Evolutionary conservation across 148 eudicot species (phyloP).

Genomic region (Drosera capensis): DNA sequence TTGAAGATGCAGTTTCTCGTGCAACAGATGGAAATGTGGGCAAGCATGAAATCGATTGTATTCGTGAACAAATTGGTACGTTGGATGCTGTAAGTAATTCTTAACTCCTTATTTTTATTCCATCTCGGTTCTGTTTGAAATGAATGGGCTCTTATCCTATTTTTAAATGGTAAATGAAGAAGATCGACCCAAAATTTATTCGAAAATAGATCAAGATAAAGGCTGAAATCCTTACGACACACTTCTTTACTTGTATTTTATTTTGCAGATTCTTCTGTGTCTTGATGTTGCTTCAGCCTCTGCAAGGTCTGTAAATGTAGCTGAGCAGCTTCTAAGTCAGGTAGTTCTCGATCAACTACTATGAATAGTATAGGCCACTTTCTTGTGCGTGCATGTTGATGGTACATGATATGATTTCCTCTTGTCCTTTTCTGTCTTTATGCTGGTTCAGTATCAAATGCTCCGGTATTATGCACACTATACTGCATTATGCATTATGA

Average conservation of each 20-base stretch:
- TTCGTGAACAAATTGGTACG: constrained; percentile 78
- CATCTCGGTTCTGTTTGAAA: too few relatives aligned
- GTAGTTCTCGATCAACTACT: constrained; percentile 21
- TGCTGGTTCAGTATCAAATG: too few relatives aligned
- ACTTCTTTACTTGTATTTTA: constrained; percentile 3
- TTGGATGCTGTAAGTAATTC: constrained; percentile 57
- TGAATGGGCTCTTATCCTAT: too few relatives aligned
- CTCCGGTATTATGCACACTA: too few relatives aligned
- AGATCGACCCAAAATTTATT: too few relatives aligned
- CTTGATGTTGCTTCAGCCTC: constrained; percentile 88
- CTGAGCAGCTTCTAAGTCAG: constrained; percentile 76
- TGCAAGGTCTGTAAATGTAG: constrained; percentile 46
- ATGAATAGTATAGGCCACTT: constrained; percentile 2
- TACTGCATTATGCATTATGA: too few relatives aligned
- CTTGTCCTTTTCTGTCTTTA: too few relatives aligned
- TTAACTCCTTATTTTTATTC: not conserved
- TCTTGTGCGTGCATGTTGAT: constrained; percentile 4
- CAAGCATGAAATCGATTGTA: constrained; percentile 71
- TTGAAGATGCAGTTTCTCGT: constrained; percentile 80
- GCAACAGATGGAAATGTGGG: constrained; percentile 62
- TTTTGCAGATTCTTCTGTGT: constrained; percentile 71
- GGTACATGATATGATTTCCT: not conserved
- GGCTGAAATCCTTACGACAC: not conserved
- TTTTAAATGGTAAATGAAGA: too few relatives aligned
- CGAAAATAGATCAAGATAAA: too few relatives aligned